Evolutionary conservation across 2,329 filamentous ascomycete species (phyloP).

Genomic region (Celoporthe dispersa): DNA sequence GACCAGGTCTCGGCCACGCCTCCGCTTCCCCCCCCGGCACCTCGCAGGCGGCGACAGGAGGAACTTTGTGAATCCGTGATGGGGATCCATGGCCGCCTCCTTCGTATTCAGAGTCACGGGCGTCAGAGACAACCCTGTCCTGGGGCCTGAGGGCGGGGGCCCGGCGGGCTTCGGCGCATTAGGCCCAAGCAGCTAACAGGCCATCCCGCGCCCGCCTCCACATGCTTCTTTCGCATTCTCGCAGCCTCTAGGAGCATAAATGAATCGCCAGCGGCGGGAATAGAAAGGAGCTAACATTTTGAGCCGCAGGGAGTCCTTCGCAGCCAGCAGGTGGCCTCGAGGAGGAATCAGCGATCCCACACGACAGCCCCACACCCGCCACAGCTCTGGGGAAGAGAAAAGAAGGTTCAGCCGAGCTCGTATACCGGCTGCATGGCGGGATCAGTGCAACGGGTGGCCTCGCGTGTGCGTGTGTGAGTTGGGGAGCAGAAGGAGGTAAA

Average conservation of each 20-base stretch:
- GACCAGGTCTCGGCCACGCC: background rate
- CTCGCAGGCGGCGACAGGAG: background rate
- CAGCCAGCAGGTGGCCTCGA: background rate
- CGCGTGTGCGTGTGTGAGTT: background rate
- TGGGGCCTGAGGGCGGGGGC: background rate
- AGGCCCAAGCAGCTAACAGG: constrained; percentile 25
- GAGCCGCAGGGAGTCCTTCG: constrained; percentile 13
- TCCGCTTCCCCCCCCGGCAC: constrained; percentile 3
- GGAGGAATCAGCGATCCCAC: background rate
- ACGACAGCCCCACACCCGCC: background rate
- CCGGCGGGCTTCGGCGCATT: constrained; percentile 23
- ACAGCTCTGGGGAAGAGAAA: background rate
- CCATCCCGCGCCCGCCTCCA: constrained; percentile 1
- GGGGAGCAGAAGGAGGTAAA: background rate
- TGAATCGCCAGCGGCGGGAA: constrained; percentile 17
- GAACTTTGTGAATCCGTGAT: constrained; percentile 8
- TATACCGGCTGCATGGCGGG: background rate
- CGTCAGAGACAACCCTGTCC: constrained; percentile 18
- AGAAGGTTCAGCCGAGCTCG: background rate
- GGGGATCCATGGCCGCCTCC: constrained; percentile 13
- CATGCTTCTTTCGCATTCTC: background rate
- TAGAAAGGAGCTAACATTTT: background rate
- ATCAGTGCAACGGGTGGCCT: background rate
- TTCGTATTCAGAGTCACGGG: constrained; percentile 28
- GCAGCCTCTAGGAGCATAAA: background rate